Evolutionary conservation across 2,329 filamentous ascomycete genomes (phyloP).

Genomic region (Alternaria atra): DNA sequence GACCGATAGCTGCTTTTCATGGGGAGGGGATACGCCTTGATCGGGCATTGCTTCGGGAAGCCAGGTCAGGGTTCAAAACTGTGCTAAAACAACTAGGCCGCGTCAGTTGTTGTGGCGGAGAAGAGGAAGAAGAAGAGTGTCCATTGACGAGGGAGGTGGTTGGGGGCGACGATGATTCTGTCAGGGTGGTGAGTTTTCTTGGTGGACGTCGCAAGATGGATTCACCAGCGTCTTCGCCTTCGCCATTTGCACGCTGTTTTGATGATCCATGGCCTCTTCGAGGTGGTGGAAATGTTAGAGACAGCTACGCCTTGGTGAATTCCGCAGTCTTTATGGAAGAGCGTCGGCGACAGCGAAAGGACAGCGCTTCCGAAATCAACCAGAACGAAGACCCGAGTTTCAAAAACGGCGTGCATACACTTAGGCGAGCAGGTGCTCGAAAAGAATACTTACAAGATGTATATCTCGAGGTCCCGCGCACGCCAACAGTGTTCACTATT

Average conservation of each 20-base stretch:
- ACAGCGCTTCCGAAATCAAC: constrained; percentile 1
- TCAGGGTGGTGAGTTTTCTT: constrained; percentile 3
- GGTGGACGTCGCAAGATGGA: constrained; percentile 3
- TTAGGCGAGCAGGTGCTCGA: neutral
- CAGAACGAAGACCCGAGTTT: neutral
- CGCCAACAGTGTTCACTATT: neutral
- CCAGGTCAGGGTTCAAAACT: constrained; percentile 4
- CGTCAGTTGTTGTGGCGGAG: neutral
- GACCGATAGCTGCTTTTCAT: constrained; percentile 2
- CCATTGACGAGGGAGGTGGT: neutral
- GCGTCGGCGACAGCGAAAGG: constrained; percentile 2
- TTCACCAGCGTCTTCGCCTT: neutral
- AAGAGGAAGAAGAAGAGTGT: constrained; percentile 1
- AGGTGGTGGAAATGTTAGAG: neutral
- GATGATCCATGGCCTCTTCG: neutral
- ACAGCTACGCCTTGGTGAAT: neutral
- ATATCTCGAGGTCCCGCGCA: neutral
- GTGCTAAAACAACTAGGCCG: constrained; percentile 5
- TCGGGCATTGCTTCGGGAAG: neutral
- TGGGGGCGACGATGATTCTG: neutral
- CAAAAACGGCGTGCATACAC: neutral
- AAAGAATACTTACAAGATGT: neutral
- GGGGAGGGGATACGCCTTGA: constrained; percentile 4
- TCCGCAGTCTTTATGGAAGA: neutral
- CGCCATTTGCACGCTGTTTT: neutral